Evolutionary conservation across 2,329 filamentous ascomycete species (phyloP).

Genomic region (Escovopsis sp.): DNA sequence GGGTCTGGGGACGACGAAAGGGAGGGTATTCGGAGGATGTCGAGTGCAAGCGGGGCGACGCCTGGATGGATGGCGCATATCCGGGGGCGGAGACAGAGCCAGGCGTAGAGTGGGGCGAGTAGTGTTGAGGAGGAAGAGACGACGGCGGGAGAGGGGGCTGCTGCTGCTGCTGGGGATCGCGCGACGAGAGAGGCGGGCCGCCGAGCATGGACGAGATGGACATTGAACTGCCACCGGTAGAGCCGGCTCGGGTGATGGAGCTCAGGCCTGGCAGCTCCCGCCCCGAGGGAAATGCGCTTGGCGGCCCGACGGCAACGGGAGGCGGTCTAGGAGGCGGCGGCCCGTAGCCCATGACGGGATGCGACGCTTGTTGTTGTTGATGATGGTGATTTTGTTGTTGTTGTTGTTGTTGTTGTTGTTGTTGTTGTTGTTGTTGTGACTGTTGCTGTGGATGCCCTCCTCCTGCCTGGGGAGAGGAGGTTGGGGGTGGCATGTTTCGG

Average conservation of each 20-base stretch:
- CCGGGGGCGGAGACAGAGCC: constrained; percentile 27
- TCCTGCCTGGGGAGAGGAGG: constrained; percentile 28
- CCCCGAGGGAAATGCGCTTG: constrained; percentile 30
- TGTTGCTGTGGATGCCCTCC: constrained; percentile 13
- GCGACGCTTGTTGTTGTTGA: constrained; percentile 15
- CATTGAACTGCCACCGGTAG: constrained; percentile 38
- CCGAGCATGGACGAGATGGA: constrained; percentile 48
- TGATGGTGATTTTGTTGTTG: constrained; percentile 15
- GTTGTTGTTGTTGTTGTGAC: constrained; percentile 11
- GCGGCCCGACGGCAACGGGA: constrained; percentile 26
- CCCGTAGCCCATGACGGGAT: constrained; percentile 24
- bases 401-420: constrained; percentile 15
- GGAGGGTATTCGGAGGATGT: constrained; percentile 43
- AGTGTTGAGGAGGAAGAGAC: constrained; percentile 18
- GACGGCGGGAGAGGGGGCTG: constrained; percentile 10
- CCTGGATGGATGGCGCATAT: constrained; percentile 35
- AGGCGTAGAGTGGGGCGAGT: constrained; percentile 25
- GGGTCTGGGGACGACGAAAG: constrained; percentile 55
- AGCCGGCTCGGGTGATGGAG: constrained; percentile 31
- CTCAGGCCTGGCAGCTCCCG: constrained; percentile 40
- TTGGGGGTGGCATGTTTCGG: constrained; percentile 30
- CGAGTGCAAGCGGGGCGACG: constrained; percentile 40
- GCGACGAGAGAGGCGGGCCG: constrained; percentile 29
- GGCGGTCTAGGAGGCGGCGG: constrained; percentile 32
- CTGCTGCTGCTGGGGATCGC: constrained; percentile 24